These are phyloP conservation scores for Graphilbum fragrans DNA, from an alignment of 2,329 filamentous ascomycete species.

Conservation along the genomic window DNA sequence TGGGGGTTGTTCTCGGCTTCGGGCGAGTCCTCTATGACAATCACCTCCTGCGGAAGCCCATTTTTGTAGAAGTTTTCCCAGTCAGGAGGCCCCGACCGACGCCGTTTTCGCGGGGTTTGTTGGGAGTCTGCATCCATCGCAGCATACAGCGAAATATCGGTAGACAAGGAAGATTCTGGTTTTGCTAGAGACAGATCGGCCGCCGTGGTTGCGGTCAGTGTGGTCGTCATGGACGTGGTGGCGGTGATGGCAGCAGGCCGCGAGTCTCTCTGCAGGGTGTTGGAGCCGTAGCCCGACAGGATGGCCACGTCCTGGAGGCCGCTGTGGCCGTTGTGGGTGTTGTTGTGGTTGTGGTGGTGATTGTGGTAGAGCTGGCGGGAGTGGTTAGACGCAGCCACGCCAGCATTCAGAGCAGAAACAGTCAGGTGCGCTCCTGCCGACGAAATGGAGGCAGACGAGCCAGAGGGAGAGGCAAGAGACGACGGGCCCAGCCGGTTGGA, in stretches of 20 bases:
- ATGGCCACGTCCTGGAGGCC: no score
- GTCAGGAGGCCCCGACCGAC: conserved; percentile 54
- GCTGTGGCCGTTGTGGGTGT: no score
- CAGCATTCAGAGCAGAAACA: conserved; percentile 3
- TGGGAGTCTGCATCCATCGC: conserved; percentile 24
- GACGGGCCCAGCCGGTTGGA: conserved; percentile 21
- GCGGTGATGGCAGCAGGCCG: no score
- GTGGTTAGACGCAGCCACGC: background rate
- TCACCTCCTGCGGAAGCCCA: conserved; percentile 72
- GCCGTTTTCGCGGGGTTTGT: conserved; percentile 32
- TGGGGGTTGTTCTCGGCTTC: conserved; percentile 31
- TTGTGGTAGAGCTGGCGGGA: background rate
- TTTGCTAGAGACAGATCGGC: background rate
- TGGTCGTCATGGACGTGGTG: no score
- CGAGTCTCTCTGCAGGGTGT: no score
- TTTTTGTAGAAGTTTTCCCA: conserved; percentile 77
- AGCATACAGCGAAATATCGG: background rate
- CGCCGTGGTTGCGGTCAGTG: background rate
- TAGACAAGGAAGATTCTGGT: no score
- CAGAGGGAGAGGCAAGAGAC: conserved; percentile 15
- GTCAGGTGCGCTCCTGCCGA: conserved; percentile 1
- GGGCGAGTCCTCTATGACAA: conserved; percentile 69
- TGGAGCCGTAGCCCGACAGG: no score
- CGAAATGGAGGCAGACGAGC: conserved; percentile 17
- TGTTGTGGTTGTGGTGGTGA: no score